A percentile compares a stretch with the other conserved stretches of the same genome.
Conservation (phyloP, 148 eudicot species). For the Spergularia marina region DNA sequence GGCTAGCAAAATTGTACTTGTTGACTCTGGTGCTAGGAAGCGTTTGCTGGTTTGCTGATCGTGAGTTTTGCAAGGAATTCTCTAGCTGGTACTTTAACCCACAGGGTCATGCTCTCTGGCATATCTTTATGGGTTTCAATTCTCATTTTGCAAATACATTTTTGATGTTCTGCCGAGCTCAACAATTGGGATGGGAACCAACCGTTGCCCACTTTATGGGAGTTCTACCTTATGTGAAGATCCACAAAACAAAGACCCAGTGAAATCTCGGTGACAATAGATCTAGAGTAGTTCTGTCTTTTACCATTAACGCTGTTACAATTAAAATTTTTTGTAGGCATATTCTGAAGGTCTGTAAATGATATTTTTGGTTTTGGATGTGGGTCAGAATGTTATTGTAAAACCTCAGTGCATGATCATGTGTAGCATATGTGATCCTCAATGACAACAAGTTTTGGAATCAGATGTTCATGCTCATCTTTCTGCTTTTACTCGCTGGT, state of each 20-base stretch:
- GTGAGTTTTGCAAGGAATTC: slow-evolving; percentile 54
- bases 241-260: slow-evolving; percentile 69
- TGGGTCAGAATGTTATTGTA: slow-evolving; percentile 30
- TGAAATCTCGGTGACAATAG: slow-evolving; percentile 36
- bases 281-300: slow-evolving; percentile 25
- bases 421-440: slow-evolving; percentile 33
- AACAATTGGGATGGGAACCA: slow-evolving; percentile 79
- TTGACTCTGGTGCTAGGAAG: slow-evolving; percentile 51
- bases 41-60: slow-evolving; percentile 77
- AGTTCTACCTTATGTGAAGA: slow-evolving; percentile 76
- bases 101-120: slow-evolving; percentile 95
- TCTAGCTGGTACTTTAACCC: slow-evolving; percentile 70
- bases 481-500: neutral
- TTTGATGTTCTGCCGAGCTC: slow-evolving; percentile 93
- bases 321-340: slow-evolving; percentile 28
- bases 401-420: slow-evolving; percentile 29
- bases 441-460: slow-evolving; percentile 30
- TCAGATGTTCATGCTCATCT: slow-evolving; percentile 8
- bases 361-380: slow-evolving; percentile 29
- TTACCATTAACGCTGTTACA: slow-evolving; percentile 13
- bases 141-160: slow-evolving; percentile 86
- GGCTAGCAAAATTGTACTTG: slow-evolving; percentile 66
- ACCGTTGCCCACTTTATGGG: slow-evolving; percentile 54
- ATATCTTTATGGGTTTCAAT: slow-evolving; percentile 77
- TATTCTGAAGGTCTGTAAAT: slow-evolving; percentile 41